Percentiles rank a stretch among this genome's conserved stretches.
Conservation (phyloP, 495 filamentous ascomycete species). For the Mytilinidion resinicola region DNA sequence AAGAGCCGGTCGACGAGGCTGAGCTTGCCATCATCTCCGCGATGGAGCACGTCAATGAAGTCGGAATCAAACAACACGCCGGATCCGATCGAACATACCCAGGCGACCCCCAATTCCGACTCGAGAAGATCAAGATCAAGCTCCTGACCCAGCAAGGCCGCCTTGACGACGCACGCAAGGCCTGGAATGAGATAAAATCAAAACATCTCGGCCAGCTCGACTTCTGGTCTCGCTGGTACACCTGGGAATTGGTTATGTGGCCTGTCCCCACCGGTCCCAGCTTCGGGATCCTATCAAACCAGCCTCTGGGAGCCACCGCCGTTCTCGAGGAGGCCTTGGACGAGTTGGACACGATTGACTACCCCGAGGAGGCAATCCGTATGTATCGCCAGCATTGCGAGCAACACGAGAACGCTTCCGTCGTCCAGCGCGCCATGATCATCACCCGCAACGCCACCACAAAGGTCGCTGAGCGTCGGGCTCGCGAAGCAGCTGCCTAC, state of each 20-base stretch:
- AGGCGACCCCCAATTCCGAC: constrained; percentile 77
- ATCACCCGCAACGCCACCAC: constrained; percentile 60
- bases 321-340: constrained; percentile 69
- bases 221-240: constrained; percentile 87
- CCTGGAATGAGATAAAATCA: constrained; percentile 65
- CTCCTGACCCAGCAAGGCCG: constrained; percentile 74
- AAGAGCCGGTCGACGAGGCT: constrained; percentile 85
- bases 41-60: constrained; percentile 71
- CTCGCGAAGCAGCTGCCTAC: constrained; percentile 47
- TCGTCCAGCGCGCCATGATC: constrained; percentile 62
- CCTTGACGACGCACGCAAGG: constrained; percentile 57
- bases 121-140: constrained; percentile 88
- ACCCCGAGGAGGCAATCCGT: constrained; percentile 84
- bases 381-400: constrained; percentile 79
- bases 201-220: constrained; percentile 71
- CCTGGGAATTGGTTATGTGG: constrained; percentile 79
- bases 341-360: constrained; percentile 63
- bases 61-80: constrained; percentile 70
- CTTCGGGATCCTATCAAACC: constrained; percentile 29
- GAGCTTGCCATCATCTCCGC: constrained; percentile 83
- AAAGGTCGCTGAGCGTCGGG: constrained; percentile 56
- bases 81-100: constrained; percentile 50
- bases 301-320: constrained; percentile 59
- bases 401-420: constrained; percentile 71
- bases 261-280: constrained; percentile 20